Conservation (phyloP, 2,329 filamentous ascomycete genomes). For the Thermomyces lanuginosus region DNA sequence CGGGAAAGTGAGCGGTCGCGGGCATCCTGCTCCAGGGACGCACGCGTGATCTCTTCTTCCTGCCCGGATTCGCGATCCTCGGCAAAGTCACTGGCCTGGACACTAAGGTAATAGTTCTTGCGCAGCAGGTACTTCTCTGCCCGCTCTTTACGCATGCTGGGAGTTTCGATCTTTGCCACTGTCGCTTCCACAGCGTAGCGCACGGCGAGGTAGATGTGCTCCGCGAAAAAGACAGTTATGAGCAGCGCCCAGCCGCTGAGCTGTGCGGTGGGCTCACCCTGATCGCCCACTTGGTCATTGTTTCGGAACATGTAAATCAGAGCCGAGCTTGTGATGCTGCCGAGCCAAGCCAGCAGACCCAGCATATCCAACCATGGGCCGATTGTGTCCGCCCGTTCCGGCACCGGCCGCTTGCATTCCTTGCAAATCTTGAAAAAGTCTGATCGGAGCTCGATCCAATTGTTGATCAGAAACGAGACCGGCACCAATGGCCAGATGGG, state of each 20-base stretch:
- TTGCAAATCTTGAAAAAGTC: constrained; percentile 93
- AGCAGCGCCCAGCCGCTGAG: constrained; percentile 70
- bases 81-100: constrained; percentile 10
- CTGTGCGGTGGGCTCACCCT: constrained; percentile 31
- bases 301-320: constrained; percentile 79
- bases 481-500: constrained; percentile 86
- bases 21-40: constrained; percentile 28
- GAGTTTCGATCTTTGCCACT: constrained; percentile 67
- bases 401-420: constrained; percentile 75
- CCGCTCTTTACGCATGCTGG: constrained; percentile 70
- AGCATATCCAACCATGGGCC: constrained; percentile 85
- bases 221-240: constrained; percentile 65
- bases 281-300: constrained; percentile 37
- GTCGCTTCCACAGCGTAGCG: constrained; percentile 56
- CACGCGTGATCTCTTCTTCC: constrained; percentile 17
- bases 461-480: constrained; percentile 80
- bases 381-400: constrained; percentile 82
- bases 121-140: constrained; percentile 66
- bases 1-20: constrained; percentile 16
- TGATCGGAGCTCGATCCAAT: constrained; percentile 87
- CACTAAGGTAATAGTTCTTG: constrained; percentile 60
- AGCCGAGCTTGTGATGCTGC: constrained; percentile 72
- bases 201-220: constrained; percentile 74
- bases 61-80: constrained; percentile 9
- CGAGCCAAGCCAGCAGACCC: constrained; percentile 82